Evolutionary conservation across 257 asterid species (phyloP), one percentile per base, ranked within the genome.

Genomic region (Scutellaria barbata): DNA sequence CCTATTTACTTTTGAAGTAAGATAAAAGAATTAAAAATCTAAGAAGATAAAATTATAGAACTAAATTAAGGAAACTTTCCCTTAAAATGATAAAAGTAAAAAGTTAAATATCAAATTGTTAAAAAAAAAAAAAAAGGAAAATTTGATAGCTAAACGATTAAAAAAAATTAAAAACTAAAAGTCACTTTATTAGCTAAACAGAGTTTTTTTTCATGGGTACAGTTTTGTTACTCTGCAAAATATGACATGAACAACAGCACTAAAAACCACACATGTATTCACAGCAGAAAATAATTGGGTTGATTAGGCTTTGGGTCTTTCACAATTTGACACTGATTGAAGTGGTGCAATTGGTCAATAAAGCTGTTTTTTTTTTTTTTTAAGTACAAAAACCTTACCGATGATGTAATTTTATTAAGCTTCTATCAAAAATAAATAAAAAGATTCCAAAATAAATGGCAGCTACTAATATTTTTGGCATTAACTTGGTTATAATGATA

Each of bases 291-390:
- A 74, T 58, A 18, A 67, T 67, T 74, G 56, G 17, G 54, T 1
- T 22, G 37, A 70, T 70, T 55, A 46, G 56, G n/a, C 37, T 30
- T 5, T 14, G 61, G 61, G 62, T 46, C 57, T 58, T 70, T 61
- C 42, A 48, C 18, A 39, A 70, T 63, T 14, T 39, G 77, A 71
- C 57, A 59, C 66, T 46, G 73, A 71, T 56, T 48, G 77, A 47
- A 14, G 25, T 30, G 35, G 35, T 30, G 5, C 3, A 30, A 30
- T 30, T 30, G 35, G 35, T 30, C 35, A 30, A 30, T 30, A 30
- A 30, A 30, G 35, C 35, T 30, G 35, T 30, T 10, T 22, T 51
- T 20, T n/a, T 30, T 4, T 30, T 10, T 22, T 51, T 51, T 48
- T 2, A n/a, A 48, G 22, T 48, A 48, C 20, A 12, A 30, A 30